Conservation (phyloP, 768 basidiomycete species). For the Suillus cothurnatus region DNA sequence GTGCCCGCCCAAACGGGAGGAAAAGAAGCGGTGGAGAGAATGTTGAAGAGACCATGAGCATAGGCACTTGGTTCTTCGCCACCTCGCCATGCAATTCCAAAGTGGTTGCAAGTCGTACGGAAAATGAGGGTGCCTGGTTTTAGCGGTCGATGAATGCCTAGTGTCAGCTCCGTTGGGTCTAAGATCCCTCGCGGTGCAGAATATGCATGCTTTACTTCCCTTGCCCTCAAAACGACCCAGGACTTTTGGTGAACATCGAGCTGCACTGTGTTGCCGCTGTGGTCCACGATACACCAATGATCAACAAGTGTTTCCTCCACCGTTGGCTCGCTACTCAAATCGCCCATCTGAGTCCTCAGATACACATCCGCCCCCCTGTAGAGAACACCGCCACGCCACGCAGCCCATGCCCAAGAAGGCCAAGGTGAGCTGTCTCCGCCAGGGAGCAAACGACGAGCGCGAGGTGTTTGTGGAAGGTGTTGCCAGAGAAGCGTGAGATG, state of each 20-base stretch:
- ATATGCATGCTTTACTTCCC: not conserved
- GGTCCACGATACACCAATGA: not conserved
- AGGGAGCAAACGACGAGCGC: slow-evolving; percentile 14
- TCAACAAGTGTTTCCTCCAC: slow-evolving; percentile 22
- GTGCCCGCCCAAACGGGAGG: not conserved
- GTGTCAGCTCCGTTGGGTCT: not conserved
- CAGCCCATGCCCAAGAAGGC: slow-evolving; percentile 27
- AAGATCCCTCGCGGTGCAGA: not conserved
- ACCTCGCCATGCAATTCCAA: not conserved
- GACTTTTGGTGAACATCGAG: slow-evolving; percentile 13
- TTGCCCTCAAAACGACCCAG: not conserved
- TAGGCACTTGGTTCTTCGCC: not conserved
- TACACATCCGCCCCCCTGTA: not conserved
- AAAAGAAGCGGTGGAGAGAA: not conserved
- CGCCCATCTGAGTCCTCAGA: not conserved
- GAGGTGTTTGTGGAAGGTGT: slow-evolving; percentile 15
- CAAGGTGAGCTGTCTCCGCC: not conserved
- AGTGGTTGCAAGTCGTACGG: not conserved
- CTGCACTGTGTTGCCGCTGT: not conserved
- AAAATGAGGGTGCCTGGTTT: not conserved
- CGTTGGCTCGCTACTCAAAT: not conserved
- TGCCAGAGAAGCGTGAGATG: slow-evolving; percentile 24
- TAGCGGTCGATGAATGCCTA: not conserved
- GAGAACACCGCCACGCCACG: slow-evolving; percentile 23
- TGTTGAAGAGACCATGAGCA: not conserved